Base-by-base conservation (phyloP, 768 basidiomycete species). In the Podaxis sp. region DNA sequence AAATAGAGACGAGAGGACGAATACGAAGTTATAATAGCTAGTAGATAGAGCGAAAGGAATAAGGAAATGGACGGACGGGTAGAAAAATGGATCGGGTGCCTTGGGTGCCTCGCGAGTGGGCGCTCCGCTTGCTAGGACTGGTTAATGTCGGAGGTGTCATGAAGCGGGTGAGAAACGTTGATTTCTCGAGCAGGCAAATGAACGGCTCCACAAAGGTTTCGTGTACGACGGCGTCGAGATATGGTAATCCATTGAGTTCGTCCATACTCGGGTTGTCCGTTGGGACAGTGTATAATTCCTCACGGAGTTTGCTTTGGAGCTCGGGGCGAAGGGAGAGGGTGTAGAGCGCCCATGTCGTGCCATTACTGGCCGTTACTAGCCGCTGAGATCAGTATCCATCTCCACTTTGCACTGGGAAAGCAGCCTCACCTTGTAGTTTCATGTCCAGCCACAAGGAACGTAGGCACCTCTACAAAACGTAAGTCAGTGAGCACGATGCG, bases 251-350 rank as follows among this genome's bases (percentile, higher is more conserved):
- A 59, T 84, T 82, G 1, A 93, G 79, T 36, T 87, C 81, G 37
- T 92, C 90, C 86, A 91, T 89, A 3, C 80, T 79, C 1, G 89
- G 89, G 0, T 74, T 82, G 10, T 88, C 84, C 0, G 83, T 85
- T 1, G 77, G 68, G 11, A 87, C 74, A 0, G 73, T 68, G 7
- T 83, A 71, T 1, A 88, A 74, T 67, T 92, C 89, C 1, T 83
- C 77, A 0, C 87, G 79, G 0, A 93, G 78, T 64, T 82, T 83
- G 8, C 67, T 73, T 64, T 90, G 88, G 4, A 82, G 73, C 1
- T 78, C 74, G 0, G 78, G 77, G 48, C 82, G 65, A 63, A 82
- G 75, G 0, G 82, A 74, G 7, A 91, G 75, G 0, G 82, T 80
- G 66, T 78, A 87, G 0, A 91, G 72, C 4, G 83, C 80, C 88